Conservation (phyloP, 2,329 filamentous ascomycete species). For the Alternaria solani region DNA sequence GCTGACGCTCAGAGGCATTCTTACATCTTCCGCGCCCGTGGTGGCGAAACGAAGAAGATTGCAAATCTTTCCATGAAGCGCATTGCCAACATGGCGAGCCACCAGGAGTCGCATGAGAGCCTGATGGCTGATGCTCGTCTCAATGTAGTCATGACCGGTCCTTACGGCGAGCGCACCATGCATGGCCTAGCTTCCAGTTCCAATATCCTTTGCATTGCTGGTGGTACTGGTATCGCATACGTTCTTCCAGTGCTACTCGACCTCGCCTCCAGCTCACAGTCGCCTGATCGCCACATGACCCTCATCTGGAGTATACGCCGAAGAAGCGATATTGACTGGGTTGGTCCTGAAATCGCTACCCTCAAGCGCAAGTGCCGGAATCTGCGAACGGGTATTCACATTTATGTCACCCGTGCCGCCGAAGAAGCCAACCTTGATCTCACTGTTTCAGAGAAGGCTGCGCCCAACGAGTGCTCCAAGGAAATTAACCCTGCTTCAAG, state of each 20-base stretch:
- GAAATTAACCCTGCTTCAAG: constrained; percentile 32
- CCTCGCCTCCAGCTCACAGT: constrained; percentile 35
- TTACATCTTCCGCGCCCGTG: constrained; percentile 48
- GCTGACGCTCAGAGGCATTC: constrained; percentile 39
- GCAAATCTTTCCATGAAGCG: constrained; percentile 42
- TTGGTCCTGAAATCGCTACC: constrained; percentile 44
- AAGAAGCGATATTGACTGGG: constrained; percentile 46
- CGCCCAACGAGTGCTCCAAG: constrained; percentile 26
- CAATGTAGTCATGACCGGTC: constrained; percentile 45
- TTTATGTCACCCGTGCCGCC: constrained; percentile 44
- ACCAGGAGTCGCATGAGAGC: constrained; percentile 32
- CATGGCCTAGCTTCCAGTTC: constrained; percentile 29
- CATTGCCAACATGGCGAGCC: constrained; percentile 27
- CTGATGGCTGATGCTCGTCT: constrained; percentile 37
- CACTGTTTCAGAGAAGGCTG: constrained; percentile 29
- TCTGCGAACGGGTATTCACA: constrained; percentile 39
- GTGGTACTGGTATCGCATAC: constrained; percentile 50
- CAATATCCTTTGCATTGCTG: constrained; percentile 49
- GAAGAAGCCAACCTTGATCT: constrained; percentile 31
- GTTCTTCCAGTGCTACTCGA: constrained; percentile 47
- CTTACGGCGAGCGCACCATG: constrained; percentile 45
- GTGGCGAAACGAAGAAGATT: constrained; percentile 46
- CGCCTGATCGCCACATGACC: constrained; percentile 37
- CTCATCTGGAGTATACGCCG: constrained; percentile 49
- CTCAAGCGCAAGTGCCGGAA: constrained; percentile 39